These are phyloP conservation scores for Talaromyces borbonicus DNA, from an alignment of 495 filamentous ascomycete genomes.

Conservation along the genomic window DNA sequence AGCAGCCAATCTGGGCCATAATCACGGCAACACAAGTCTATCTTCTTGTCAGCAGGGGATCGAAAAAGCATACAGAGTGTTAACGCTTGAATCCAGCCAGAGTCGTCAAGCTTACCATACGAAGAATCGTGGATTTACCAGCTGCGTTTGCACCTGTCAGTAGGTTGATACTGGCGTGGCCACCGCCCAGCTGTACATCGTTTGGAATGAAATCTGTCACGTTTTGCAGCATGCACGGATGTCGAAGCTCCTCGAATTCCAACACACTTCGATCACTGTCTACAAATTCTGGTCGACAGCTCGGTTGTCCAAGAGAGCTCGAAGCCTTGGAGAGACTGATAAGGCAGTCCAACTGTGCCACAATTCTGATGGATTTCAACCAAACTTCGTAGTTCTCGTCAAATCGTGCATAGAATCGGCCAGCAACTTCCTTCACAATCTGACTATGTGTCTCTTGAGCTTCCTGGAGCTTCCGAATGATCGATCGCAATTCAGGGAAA, in stretches of 20 bases:
- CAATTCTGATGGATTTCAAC: conserved; percentile 76
- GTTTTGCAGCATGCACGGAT: conserved; percentile 84
- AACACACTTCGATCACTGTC: conserved; percentile 75
- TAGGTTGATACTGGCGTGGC: conserved; percentile 72
- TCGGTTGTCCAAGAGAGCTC: conserved; percentile 67
- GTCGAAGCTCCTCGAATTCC: conserved; percentile 84
- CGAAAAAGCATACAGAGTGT: conserved; percentile 10
- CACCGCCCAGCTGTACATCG: conserved; percentile 79
- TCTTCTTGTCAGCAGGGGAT: conserved; percentile 4
- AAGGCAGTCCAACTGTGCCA: conserved; percentile 89
- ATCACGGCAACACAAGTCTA: conserved; percentile 91
- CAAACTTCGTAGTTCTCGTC: conserved; percentile 81
- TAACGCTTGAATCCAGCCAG: neutral
- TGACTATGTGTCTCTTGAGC: conserved; percentile 90
- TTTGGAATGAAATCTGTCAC: conserved; percentile 97
- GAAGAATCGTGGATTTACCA: conserved; percentile 94
- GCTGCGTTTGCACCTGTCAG: conserved; percentile 96
- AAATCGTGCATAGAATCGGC: conserved; percentile 77
- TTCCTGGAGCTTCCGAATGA: conserved; percentile 82
- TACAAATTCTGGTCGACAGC: conserved; percentile 81
- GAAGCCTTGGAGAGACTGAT: conserved; percentile 89
- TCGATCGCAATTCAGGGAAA: conserved; percentile 66
- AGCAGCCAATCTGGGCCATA: conserved; percentile 96
- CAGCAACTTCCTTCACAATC: conserved; percentile 78
- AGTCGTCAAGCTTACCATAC: conserved; percentile 58